A percentile compares a stretch with the other conserved stretches of the same genome.
These are phyloP conservation scores for Thelonectria blattea DNA, from an alignment of 2,329 filamentous ascomycete species.

Conservation along the genomic window DNA sequence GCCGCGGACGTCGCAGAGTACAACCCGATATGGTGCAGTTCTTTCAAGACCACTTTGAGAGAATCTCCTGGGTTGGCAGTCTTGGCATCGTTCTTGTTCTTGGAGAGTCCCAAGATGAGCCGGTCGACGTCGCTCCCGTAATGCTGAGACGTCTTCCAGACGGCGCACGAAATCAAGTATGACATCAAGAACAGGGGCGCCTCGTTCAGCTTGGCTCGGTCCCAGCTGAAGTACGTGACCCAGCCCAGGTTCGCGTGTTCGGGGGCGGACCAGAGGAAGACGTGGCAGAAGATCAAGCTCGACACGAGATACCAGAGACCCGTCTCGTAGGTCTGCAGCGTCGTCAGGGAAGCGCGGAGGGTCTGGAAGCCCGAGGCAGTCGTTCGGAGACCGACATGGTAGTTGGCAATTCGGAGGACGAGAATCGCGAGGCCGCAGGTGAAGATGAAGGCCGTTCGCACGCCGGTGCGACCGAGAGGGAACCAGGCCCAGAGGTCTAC, in stretches of 20 bases:
- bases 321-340: constrained; percentile 70
- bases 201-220: constrained; percentile 83
- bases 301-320: constrained; percentile 79
- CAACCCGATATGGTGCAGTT: constrained; percentile 49
- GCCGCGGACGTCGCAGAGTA: constrained; percentile 49
- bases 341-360: constrained; percentile 63
- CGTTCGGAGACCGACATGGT: constrained; percentile 77
- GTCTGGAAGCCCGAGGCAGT: constrained; percentile 71
- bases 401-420: constrained; percentile 83
- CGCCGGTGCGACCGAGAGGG: constrained; percentile 75
- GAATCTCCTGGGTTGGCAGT: constrained; percentile 37
- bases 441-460: constrained; percentile 79
- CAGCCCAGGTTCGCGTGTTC: constrained; percentile 68
- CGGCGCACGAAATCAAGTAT: constrained; percentile 71
- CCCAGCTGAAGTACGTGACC: constrained; percentile 73
- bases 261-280: constrained; percentile 77
- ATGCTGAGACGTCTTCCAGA: constrained; percentile 73
- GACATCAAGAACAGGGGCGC: constrained; percentile 80
- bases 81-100: constrained; percentile 36
- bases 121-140: constrained; percentile 76
- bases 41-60: constrained; percentile 44
- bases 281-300: constrained; percentile 77
- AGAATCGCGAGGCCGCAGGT: constrained; percentile 78
- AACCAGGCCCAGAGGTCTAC: constrained; percentile 87
- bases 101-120: constrained; percentile 51